Evolutionary conservation across 345 rosid species (phyloP).

Genomic region (Syzygium oleosum): DNA sequence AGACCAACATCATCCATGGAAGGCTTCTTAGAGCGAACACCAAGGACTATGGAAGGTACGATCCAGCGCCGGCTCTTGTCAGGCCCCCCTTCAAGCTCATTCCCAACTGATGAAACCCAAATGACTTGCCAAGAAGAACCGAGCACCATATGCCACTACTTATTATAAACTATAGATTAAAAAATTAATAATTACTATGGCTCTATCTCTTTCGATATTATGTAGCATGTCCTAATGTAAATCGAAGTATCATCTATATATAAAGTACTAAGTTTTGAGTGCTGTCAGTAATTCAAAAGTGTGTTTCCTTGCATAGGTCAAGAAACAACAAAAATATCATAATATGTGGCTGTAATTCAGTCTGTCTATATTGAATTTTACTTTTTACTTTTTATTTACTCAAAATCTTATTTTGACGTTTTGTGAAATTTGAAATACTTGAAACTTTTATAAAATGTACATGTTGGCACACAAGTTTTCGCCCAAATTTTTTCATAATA

Average conservation of each 20-base stretch:
- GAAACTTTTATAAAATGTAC: not conserved
- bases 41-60: slow-evolving; percentile 64
- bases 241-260: not conserved
- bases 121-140: not conserved
- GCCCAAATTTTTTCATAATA: no score
- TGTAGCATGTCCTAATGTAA: not conserved
- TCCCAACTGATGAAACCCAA: slow-evolving; percentile 43
- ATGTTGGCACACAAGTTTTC: no score
- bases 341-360: not conserved
- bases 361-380: not conserved
- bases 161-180: not conserved
- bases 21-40: slow-evolving; percentile 53
- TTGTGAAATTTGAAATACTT: not conserved
- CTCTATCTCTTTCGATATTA: not conserved
- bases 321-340: no score
- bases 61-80: slow-evolving; percentile 59
- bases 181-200: not conserved
- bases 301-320: not conserved
- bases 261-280: not conserved
- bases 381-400: not conserved
- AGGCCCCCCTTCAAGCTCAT: slow-evolving; percentile 94
- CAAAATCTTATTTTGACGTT: not conserved
- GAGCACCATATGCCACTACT: not conserved
- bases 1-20: slow-evolving; percentile 25
- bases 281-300: not conserved